Percentiles rank a stretch among this genome's conserved stretches.
Conservation (phyloP, 202 grass and related monocot species). For the Brachypodium distachyon region DNA sequence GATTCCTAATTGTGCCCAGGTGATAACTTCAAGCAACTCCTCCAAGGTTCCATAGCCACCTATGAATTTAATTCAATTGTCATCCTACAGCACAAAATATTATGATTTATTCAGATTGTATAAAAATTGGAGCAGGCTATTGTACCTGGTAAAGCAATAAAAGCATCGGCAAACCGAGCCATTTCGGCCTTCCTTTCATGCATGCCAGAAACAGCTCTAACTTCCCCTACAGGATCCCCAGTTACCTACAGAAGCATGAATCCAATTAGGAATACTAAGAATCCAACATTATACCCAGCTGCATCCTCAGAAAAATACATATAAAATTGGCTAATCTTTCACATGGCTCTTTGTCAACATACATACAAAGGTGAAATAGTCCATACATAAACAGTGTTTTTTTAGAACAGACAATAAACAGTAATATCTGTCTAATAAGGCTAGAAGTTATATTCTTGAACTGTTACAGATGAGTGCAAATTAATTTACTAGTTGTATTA, state of each 20-base stretch:
- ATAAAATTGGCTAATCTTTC: not conserved
- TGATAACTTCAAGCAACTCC: conserved; percentile 94
- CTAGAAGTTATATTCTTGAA: not conserved
- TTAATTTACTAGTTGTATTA: no score
- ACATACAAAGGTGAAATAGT: not conserved
- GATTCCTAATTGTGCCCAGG: conserved; percentile 93
- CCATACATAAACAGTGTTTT: no score
- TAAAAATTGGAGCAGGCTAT: not conserved
- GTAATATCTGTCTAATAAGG: not conserved
- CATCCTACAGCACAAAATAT: not conserved
- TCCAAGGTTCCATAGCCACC: conserved; percentile 97
- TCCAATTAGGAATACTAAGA: not conserved
- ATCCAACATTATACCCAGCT: not conserved
- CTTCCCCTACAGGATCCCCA: conserved; percentile 80
- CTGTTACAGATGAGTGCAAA: not conserved
- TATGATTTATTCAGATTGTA: not conserved
- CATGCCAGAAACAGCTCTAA: conserved; percentile 88
- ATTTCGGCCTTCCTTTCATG: conserved; percentile 97
- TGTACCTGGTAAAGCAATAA: conserved; percentile 88
- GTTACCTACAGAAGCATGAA: conserved; percentile 47
- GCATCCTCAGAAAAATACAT: not conserved
- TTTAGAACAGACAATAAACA: no score
- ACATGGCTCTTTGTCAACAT: not conserved
- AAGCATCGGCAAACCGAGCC: conserved; percentile 87
- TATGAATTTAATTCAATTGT: not conserved